These are phyloP conservation scores for Annulohypoxylon nitens DNA, from an alignment of 495 filamentous ascomycete genomes.

Conservation along the genomic window DNA sequence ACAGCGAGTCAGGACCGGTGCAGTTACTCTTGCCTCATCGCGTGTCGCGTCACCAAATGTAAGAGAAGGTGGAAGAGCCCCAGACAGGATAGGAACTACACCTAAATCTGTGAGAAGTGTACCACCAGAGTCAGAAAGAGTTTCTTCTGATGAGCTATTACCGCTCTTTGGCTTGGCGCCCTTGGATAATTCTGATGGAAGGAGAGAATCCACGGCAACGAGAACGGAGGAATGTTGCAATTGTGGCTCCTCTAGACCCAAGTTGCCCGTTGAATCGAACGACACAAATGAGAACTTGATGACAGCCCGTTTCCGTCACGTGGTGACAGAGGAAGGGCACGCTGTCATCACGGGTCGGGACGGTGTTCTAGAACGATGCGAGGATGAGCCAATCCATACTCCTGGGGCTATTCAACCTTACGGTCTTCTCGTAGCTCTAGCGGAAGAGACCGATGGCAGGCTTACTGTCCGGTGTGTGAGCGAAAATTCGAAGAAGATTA, in stretches of 20 bases:
- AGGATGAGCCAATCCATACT: conserved; percentile 94
- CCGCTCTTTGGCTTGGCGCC: conserved; percentile 52
- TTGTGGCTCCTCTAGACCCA: conserved; percentile 32
- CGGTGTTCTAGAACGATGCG: conserved; percentile 79
- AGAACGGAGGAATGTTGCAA: conserved; percentile 19
- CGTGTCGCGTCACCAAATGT: conserved; percentile 16
- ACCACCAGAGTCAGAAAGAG: conserved; percentile 49
- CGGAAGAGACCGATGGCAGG: conserved; percentile 75
- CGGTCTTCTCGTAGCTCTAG: conserved; percentile 81
- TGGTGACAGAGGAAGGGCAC: conserved; percentile 83
- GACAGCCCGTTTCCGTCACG: conserved; percentile 83
- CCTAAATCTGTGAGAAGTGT: conserved; percentile 48
- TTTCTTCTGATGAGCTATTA: conserved; percentile 36
- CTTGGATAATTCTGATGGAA: conserved; percentile 51
- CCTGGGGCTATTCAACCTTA: conserved; percentile 93
- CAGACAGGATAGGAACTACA: conserved; percentile 43
- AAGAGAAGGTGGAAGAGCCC: conserved; percentile 2
- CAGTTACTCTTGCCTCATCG: conserved; percentile 15
- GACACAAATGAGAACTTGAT: conserved; percentile 53
- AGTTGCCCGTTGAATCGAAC: conserved; percentile 51
- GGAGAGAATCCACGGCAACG: conserved; percentile 20
- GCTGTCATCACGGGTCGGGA: conserved; percentile 85
- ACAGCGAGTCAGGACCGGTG: conserved; percentile 14
- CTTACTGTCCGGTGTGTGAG: conserved; percentile 83
- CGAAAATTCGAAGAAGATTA: conserved; percentile 83